These are phyloP conservation scores for Cutaneotrichosporon dermatis DNA, from an alignment of 1,284 basidiomycete genomes.

Conservation along the genomic window DNA sequence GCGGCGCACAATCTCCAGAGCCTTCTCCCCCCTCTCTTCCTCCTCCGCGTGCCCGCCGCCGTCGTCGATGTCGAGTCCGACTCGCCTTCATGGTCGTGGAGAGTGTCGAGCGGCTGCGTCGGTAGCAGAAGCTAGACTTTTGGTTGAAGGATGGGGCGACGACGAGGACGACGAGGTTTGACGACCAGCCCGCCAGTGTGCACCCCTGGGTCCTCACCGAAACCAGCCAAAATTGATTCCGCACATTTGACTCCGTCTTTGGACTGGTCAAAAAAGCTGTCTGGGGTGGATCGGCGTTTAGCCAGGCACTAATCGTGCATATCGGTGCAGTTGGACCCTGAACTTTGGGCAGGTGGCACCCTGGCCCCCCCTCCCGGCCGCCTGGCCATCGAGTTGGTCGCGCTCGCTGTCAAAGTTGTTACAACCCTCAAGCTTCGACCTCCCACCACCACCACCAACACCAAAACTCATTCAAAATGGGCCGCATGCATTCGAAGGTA, in stretches of 20 bases:
- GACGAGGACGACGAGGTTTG: background rate
- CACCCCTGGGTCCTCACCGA: no score
- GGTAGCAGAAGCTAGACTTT: conserved; percentile 5
- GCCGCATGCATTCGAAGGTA: conserved; percentile 8
- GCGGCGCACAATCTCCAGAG: background rate
- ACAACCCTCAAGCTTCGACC: conserved; percentile 8
- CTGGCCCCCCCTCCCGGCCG: no score
- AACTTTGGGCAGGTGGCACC: no score
- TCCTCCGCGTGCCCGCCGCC: background rate
- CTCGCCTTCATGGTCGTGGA: conserved; percentile 4
- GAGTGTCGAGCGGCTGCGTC: conserved; percentile 4
- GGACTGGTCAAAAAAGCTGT: no score
- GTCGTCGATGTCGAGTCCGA: background rate
- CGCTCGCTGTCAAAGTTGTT: background rate
- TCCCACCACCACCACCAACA: background rate
- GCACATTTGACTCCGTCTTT: no score
- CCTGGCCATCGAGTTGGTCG: no score
- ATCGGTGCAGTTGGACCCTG: no score
- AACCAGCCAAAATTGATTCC: no score
- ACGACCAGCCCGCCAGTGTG: no score
- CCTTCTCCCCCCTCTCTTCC: background rate
- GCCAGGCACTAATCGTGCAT: no score
- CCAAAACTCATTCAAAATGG: conserved; percentile 10
- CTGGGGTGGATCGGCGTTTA: no score
- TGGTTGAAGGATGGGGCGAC: conserved; percentile 6